A percentile compares a stretch with the other conserved stretches of the same genome.
phyloP scores from a whole-genome alignment of 2,329 filamentous ascomycete species.

The Erysiphe pulchra region DNA sequence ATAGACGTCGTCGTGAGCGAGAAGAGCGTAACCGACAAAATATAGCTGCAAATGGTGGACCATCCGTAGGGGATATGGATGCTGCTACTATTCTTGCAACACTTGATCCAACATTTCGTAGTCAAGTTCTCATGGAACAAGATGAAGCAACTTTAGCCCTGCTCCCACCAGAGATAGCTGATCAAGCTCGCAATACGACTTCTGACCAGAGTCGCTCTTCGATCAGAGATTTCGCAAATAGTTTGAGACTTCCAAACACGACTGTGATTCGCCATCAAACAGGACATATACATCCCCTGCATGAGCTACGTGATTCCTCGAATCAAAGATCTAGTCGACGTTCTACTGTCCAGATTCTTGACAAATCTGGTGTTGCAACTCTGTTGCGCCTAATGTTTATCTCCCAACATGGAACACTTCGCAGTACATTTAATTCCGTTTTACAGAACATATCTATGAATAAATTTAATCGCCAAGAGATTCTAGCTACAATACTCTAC shows the following conservation, averaged over 20 bases:
- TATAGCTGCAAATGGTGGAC: conserved; percentile 20
- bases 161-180: conserved; percentile 62
- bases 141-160: conserved; percentile 68
- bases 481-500: conserved; percentile 74
- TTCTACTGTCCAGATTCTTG: conserved; percentile 83
- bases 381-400: conserved; percentile 96
- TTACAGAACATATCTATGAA: conserved; percentile 87
- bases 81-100: conserved; percentile 78
- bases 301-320: conserved; percentile 8
- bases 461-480: conserved; percentile 80
- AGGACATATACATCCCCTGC: conserved; percentile 14
- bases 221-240: conserved; percentile 16
- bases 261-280: conserved; percentile 20
- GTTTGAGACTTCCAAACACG: conserved; percentile 5
- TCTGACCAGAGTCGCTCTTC: conserved; percentile 60
- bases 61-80: conserved; percentile 52
- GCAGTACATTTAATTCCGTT: conserved; percentile 61
- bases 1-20: conserved; percentile 67
- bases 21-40: conserved; percentile 51
- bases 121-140: conserved; percentile 75
- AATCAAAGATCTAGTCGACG: conserved; percentile 40
- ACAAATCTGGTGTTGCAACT: conserved; percentile 89
- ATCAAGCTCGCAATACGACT: conserved; percentile 30
- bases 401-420: conserved; percentile 66
- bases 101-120: conserved; percentile 58